Percentiles rank a stretch among this genome's conserved stretches.
These are phyloP conservation scores for Breviolum minutum DNA, from an alignment of 73 alveolate genomes.

Conservation along the genomic window DNA sequence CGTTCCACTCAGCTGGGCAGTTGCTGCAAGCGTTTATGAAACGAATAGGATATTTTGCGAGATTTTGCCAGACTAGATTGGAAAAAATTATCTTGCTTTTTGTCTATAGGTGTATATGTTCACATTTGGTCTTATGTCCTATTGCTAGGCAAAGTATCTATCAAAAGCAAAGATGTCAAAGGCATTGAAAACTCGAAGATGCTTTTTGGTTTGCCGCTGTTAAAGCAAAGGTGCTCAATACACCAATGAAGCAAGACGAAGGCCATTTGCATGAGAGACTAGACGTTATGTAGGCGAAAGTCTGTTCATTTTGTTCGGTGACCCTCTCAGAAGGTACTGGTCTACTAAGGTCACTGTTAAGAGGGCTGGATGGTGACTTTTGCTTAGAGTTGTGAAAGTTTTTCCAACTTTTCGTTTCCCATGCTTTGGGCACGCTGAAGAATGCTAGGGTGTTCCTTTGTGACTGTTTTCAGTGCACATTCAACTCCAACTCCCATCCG, in stretches of 20 bases:
- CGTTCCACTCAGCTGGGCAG: constrained; percentile 21
- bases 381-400: no score
- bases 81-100: not conserved
- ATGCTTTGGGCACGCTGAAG: no score
- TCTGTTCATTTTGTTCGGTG: not conserved
- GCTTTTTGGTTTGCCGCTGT: no score
- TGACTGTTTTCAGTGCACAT: not conserved
- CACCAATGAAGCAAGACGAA: constrained; percentile 62
- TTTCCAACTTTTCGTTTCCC: no score
- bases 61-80: not conserved
- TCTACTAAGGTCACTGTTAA: not conserved
- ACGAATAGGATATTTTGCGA: not conserved
- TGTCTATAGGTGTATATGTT: not conserved
- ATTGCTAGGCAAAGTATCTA: no score
- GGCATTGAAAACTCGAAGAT: no score
- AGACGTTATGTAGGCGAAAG: no score
- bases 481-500: not conserved
- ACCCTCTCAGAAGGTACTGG: not conserved
- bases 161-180: not conserved
- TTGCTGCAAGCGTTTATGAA: not conserved
- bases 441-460: no score
- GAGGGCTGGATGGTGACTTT: no score
- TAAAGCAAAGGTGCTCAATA: constrained; percentile 45
- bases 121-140: not conserved
- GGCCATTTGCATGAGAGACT: not conserved